A percentile compares a stretch with the other conserved stretches of the same genome.
These are phyloP conservation scores for Trametes sp. DNA, from an alignment of 1,284 basidiomycete species.

Conservation along the genomic window DNA sequence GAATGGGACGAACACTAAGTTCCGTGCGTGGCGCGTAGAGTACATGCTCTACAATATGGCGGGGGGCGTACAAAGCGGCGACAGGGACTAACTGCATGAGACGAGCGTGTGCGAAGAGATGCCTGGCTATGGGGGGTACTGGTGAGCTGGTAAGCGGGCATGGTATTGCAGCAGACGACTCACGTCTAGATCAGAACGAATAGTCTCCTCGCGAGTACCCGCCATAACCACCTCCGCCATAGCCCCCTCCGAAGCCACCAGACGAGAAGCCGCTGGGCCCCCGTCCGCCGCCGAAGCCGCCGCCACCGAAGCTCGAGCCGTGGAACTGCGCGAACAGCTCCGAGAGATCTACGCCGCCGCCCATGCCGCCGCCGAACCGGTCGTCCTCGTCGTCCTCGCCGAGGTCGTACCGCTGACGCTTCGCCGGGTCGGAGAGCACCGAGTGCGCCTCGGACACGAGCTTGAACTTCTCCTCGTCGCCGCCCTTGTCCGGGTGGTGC, in stretches of 20 bases:
- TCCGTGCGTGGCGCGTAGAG: slow-evolving; percentile 5
- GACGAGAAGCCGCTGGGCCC: neutral
- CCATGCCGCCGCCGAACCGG: slow-evolving; percentile 52
- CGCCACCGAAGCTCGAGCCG: slow-evolving; percentile 35
- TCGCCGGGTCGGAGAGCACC: slow-evolving; percentile 75
- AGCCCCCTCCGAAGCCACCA: slow-evolving; percentile 13
- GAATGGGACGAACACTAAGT: slow-evolving; percentile 11
- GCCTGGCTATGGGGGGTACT: neutral
- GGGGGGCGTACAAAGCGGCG: slow-evolving; percentile 14
- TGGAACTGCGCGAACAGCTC: slow-evolving; percentile 73
- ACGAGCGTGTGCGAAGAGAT: neutral
- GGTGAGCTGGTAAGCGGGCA: neutral
- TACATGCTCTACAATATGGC: slow-evolving; percentile 26
- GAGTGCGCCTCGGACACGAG: slow-evolving; percentile 79
- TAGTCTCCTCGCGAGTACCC: slow-evolving; percentile 19
- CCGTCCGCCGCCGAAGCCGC: slow-evolving; percentile 24
- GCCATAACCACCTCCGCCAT: slow-evolving; percentile 13
- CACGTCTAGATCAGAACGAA: slow-evolving; percentile 11
- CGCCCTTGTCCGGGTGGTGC: slow-evolving; percentile 88
- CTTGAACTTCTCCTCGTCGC: slow-evolving; percentile 89
- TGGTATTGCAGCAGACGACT: neutral
- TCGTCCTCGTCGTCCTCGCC: slow-evolving; percentile 79
- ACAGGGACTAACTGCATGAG: slow-evolving; percentile 3
- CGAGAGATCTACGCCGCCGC: slow-evolving; percentile 56
- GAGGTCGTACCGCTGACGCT: slow-evolving; percentile 76